These are phyloP conservation scores for Aspergillus sp. DNA, from an alignment of 2,329 filamentous ascomycete genomes.

Conservation along the genomic window DNA sequence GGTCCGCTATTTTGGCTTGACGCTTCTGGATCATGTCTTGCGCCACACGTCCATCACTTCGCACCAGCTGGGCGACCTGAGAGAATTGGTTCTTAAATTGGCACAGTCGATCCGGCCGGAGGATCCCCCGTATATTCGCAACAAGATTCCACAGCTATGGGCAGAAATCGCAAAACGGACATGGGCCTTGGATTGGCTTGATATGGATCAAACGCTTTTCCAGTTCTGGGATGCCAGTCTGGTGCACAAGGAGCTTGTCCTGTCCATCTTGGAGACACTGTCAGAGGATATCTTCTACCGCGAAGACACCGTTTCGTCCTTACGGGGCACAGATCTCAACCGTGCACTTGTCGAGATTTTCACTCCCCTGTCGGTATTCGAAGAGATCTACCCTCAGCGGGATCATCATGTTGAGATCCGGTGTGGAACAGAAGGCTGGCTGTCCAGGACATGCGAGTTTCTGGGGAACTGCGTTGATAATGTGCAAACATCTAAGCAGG, in stretches of 20 bases:
- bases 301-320: slow-evolving; percentile 75
- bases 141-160: slow-evolving; percentile 93
- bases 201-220: slow-evolving; percentile 81
- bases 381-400: slow-evolving; percentile 66
- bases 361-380: slow-evolving; percentile 66
- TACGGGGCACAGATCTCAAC: slow-evolving; percentile 76
- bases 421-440: slow-evolving; percentile 77
- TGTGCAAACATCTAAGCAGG: slow-evolving; percentile 57
- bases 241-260: slow-evolving; percentile 73
- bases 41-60: slow-evolving; percentile 71
- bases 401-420: slow-evolving; percentile 62
- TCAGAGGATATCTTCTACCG: slow-evolving; percentile 91
- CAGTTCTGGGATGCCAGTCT: slow-evolving; percentile 62
- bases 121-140: slow-evolving; percentile 76
- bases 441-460: slow-evolving; percentile 65
- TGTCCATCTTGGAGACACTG: slow-evolving; percentile 80
- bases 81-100: slow-evolving; percentile 70
- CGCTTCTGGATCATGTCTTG: slow-evolving; percentile 81
- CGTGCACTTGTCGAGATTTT: slow-evolving; percentile 91
- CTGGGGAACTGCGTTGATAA: slow-evolving; percentile 64
- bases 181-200: slow-evolving; percentile 88
- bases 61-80: slow-evolving; percentile 60
- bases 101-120: slow-evolving; percentile 60
- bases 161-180: slow-evolving; percentile 86
- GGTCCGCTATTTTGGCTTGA: slow-evolving; percentile 88